Evolutionary conservation across 1,139 yeast species (phyloP), one percentile per base, ranked within the genome.

Genomic region (Hemisphaericaspora lyxosophila): DNA sequence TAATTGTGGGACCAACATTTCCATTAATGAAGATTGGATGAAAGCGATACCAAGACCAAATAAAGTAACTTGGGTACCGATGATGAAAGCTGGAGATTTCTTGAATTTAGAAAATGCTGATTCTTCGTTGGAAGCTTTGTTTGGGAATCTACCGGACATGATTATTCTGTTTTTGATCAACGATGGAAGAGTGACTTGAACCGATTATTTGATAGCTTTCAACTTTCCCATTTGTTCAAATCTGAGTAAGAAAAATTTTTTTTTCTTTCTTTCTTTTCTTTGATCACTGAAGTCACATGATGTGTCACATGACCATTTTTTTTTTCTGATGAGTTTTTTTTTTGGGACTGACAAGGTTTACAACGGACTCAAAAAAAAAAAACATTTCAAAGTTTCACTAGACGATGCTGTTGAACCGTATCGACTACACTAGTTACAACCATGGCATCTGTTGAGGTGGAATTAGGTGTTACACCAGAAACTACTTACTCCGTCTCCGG

Each of bases 11-110:
- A 83, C 89, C 65, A 85, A 67, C 79, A 82, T 77, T 42, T 84
- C 92, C 87, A 83, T 82, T 57, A 82, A 65, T 48, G 90, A 84
- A 33, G 89, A 82, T 67, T 82, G 87, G 50, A 85, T 78, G 62
- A 84, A 77, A 16, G 79, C 79, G 50, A 83, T 85, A 58, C 92
- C 92, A 35, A 85, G 80, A 43, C 75, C 78, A 55, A 85, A 85
- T 47, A 83, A 69, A 27, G 70, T 73, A 44, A 75, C 79, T 61
- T 85, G 84, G 34, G 82, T 60, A 38, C 78, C 74, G 41, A 83
- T 67, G 44, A 86, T 80, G 66, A 70, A 84, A 18, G 72, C 72
- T 45, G 92, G 92, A 34, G 82, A 64, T 48, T 74, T 73, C 45
- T 66, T 78, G 62, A 82, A 68, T 53, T 73, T 70, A 56, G 74